Percentiles rank a stretch among this genome's conserved stretches.
Evolutionary conservation across 306 rosid genomes (phyloP).

Genomic region (Lathyrus aphaca): DNA sequence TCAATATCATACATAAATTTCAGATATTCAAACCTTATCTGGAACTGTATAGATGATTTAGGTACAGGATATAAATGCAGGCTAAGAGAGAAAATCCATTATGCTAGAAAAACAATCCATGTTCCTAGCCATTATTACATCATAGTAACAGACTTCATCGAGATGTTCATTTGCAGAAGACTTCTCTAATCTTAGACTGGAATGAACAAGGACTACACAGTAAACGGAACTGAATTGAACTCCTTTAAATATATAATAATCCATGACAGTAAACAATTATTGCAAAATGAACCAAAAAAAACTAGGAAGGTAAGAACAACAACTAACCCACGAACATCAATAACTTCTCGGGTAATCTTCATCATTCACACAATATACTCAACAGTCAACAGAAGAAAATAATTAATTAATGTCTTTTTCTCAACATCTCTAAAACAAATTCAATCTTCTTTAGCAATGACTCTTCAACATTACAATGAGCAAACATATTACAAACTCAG

Average conservation of each 20-base stretch:
- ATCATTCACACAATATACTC: no score
- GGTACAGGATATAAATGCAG: not conserved
- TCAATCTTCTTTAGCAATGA: no score
- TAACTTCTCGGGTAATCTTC: conserved; percentile 59
- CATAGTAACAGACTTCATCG: not conserved
- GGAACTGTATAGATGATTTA: not conserved
- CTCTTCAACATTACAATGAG: no score
- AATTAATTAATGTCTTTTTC: no score
- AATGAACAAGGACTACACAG: conserved; percentile 3
- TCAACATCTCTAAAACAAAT: no score
- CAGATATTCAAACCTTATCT: not conserved
- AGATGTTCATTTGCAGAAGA: conserved; percentile 3
- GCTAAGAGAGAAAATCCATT: not conserved
- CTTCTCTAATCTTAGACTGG: conserved; percentile 9
- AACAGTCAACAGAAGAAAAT: no score
- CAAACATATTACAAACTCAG: no score
- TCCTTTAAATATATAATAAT: not conserved
- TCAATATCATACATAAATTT: not conserved
- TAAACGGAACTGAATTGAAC: no score
- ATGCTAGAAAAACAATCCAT: not conserved
- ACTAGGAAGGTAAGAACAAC: not conserved
- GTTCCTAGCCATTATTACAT: not conserved
- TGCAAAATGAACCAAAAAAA: not conserved
- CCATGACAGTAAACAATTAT: conserved; percentile 1
- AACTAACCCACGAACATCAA: conserved; percentile 55